Percentiles rank a stretch among this genome's conserved stretches.
Evolutionary conservation across 1,139 yeast genomes (phyloP).

Genomic region (Nakaseomyces kungkrabaensis): DNA sequence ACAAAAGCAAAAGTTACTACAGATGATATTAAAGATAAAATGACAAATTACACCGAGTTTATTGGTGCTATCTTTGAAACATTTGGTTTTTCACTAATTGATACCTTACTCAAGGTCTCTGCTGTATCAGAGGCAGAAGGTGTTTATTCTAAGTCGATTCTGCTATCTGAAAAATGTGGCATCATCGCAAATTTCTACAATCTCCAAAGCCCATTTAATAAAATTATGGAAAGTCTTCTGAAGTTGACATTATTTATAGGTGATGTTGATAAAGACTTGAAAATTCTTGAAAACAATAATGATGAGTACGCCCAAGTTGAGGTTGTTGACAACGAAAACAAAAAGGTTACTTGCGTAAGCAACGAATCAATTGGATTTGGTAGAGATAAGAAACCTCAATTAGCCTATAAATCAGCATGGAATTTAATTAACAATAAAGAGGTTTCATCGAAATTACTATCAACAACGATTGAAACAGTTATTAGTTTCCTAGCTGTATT

Average conservation of each 20-base stretch:
- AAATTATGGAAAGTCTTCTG: slow-evolving; percentile 51
- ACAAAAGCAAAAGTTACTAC: slow-evolving; percentile 19
- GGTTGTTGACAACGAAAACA: slow-evolving; percentile 6
- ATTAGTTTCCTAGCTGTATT: background rate
- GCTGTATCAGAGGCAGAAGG: slow-evolving; percentile 84
- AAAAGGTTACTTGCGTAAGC: background rate
- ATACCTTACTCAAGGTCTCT: slow-evolving; percentile 65
- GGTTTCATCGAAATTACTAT: background rate
- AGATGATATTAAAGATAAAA: background rate
- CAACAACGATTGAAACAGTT: background rate
- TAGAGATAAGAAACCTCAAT: background rate
- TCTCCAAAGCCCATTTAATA: slow-evolving; percentile 48
- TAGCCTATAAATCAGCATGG: background rate
- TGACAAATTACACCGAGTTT: slow-evolving; percentile 28
- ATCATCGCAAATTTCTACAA: slow-evolving; percentile 58
- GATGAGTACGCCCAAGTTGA: slow-evolving; percentile 5
- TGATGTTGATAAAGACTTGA: background rate
- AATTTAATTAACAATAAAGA: background rate
- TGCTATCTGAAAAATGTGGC: slow-evolving; percentile 76
- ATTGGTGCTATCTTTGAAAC: slow-evolving; percentile 61
- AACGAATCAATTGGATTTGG: slow-evolving; percentile 1
- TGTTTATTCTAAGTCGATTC: slow-evolving; percentile 71
- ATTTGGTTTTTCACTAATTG: slow-evolving; percentile 50
- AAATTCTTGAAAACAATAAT: slow-evolving; percentile 2
- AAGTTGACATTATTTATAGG: slow-evolving; percentile 44